Conservation (phyloP, 2,329 filamentous ascomycete species). For the Byssochlamys sp. region DNA sequence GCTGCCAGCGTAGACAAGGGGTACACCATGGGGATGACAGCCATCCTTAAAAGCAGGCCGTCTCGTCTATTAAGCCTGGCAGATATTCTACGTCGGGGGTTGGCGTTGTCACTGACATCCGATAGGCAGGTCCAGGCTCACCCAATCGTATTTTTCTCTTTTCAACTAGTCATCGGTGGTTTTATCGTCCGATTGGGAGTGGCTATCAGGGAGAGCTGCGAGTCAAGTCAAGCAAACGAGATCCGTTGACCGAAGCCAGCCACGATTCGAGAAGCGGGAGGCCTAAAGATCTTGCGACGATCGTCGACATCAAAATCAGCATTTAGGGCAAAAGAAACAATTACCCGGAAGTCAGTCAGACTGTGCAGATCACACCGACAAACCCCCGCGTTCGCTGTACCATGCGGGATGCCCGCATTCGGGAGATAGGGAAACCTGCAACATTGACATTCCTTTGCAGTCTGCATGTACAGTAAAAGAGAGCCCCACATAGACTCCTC, state of each 20-base stretch:
- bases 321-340: not conserved
- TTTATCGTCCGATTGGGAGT: not conserved
- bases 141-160: conserved; percentile 17
- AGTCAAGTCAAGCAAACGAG: not conserved
- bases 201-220: not conserved
- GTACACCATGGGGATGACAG: not conserved
- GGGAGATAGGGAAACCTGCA: not conserved
- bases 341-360: not conserved
- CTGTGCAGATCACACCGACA: not conserved
- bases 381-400: not conserved
- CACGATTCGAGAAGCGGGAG: not conserved
- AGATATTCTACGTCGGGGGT: conserved; percentile 7
- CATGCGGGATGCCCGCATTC: not conserved
- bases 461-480: not conserved
- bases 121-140: not conserved
- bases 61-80: not conserved
- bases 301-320: not conserved
- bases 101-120: not conserved
- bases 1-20: not conserved
- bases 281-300: not conserved
- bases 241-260: not conserved
- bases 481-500: not conserved
- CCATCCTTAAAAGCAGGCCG: not conserved
- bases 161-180: conserved; percentile 11
- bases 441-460: not conserved